These are phyloP conservation scores for Alternaria longipes DNA, from an alignment of 2,329 filamentous ascomycete species.

Conservation along the genomic window DNA sequence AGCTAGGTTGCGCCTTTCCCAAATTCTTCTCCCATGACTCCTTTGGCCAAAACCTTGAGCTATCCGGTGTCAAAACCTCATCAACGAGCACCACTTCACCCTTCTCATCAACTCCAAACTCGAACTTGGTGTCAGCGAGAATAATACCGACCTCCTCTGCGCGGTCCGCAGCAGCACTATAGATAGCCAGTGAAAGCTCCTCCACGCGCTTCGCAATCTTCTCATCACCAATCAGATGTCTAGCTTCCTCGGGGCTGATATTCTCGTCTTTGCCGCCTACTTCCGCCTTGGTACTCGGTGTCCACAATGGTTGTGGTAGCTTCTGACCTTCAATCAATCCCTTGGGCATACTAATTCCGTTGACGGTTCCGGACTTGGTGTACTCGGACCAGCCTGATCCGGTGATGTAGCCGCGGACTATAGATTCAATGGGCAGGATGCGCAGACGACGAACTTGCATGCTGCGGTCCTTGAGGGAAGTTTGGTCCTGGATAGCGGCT, in stretches of 20 bases:
- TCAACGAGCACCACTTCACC: constrained; percentile 79
- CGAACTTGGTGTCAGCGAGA: constrained; percentile 80
- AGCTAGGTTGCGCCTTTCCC: constrained; percentile 80
- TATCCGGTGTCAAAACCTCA: constrained; percentile 81
- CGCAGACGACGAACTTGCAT: constrained; percentile 81
- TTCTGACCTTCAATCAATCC: constrained; percentile 76
- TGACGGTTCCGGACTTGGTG: constrained; percentile 75
- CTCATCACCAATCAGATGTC: constrained; percentile 68
- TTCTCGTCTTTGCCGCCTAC: constrained; percentile 84
- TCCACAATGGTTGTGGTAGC: constrained; percentile 76
- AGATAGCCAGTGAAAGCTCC: constrained; percentile 70
- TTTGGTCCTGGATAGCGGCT: constrained; percentile 54
- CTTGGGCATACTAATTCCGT: constrained; percentile 74
- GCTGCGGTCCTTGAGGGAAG: constrained; percentile 64
- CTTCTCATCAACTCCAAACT: constrained; percentile 72
- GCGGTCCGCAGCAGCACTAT: constrained; percentile 70
- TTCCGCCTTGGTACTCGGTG: constrained; percentile 86
- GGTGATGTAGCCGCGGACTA: constrained; percentile 90
- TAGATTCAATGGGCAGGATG: constrained; percentile 81
- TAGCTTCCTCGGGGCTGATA: constrained; percentile 72
- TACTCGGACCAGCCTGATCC: constrained; percentile 87
- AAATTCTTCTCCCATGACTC: constrained; percentile 70
- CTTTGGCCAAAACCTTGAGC: constrained; percentile 84
- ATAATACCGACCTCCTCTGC: constrained; percentile 74
- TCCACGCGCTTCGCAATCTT: constrained; percentile 72